These are phyloP conservation scores for Mallotus japonicus DNA, from an alignment of 441 rosid species.

Conservation along the genomic window DNA sequence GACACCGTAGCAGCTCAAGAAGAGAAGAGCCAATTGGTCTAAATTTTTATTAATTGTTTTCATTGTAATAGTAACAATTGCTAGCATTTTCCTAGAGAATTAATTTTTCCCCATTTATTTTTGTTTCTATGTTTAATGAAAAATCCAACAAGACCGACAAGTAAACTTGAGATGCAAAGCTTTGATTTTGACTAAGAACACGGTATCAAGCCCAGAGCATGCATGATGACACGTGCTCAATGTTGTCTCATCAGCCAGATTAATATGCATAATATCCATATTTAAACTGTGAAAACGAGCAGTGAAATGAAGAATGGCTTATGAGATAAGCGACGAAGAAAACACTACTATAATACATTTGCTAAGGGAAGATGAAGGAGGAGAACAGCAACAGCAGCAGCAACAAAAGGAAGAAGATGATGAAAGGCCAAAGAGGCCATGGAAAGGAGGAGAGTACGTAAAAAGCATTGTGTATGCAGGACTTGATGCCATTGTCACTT, in stretches of 20 bases:
- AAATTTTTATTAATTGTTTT: neutral
- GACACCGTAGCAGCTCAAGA: conserved; percentile 27
- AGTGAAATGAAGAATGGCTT: conserved; percentile 13
- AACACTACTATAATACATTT: neutral
- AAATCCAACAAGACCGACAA: no score
- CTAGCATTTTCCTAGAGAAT: neutral
- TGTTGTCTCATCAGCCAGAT: no score
- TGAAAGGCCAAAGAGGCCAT: conserved; percentile 30
- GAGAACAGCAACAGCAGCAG: no score
- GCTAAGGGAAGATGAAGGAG: conserved; percentile 1
- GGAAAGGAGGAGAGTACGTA: conserved; percentile 39
- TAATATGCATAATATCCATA: neutral
- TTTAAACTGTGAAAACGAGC: neutral
- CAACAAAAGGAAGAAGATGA: neutral
- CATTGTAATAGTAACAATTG: neutral
- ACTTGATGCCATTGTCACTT: conserved; percentile 39
- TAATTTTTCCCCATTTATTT: neutral
- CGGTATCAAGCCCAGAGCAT: conserved; percentile 4
- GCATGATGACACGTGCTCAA: conserved; percentile 2
- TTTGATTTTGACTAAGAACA: neutral
- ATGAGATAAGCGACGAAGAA: conserved; percentile 12
- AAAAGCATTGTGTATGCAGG: conserved; percentile 41
- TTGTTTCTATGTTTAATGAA: neutral
- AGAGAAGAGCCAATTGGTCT: conserved; percentile 38
- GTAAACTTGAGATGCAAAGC: neutral